Evolutionary conservation across 1,284 basidiomycete genomes (phyloP).

Genomic region (Ceratobasidium sp.): DNA sequence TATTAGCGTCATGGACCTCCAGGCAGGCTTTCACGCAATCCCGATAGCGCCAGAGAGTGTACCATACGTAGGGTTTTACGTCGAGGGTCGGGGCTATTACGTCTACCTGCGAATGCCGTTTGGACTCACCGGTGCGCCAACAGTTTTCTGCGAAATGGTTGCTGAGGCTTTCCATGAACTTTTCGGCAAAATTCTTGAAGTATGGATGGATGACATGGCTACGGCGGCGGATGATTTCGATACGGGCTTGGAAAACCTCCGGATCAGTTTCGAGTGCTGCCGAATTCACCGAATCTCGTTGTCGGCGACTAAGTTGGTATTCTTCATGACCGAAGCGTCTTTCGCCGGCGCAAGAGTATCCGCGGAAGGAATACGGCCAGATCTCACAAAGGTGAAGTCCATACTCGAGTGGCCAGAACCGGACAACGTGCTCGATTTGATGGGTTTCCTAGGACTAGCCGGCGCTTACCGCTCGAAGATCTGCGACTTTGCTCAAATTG

Average conservation of each 20-base stretch:
- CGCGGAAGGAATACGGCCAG: slow-evolving; percentile 39
- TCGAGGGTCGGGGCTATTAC: slow-evolving; percentile 48
- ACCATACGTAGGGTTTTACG: slow-evolving; percentile 46
- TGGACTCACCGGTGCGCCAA: slow-evolving; percentile 46
- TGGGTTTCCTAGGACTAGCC: slow-evolving; percentile 44
- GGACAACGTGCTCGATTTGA: slow-evolving; percentile 28
- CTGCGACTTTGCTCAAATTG: background rate
- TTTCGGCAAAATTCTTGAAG: slow-evolving; percentile 30
- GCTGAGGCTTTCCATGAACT: slow-evolving; percentile 38
- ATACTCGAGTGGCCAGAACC: slow-evolving; percentile 48
- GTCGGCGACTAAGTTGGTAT: slow-evolving; percentile 4
- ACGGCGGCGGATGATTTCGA: slow-evolving; percentile 36
- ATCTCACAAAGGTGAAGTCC: slow-evolving; percentile 41
- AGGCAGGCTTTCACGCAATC: slow-evolving; percentile 46
- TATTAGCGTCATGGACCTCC: slow-evolving; percentile 41
- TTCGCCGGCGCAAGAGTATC: slow-evolving; percentile 44
- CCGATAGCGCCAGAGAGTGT: slow-evolving; percentile 26
- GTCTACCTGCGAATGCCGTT: slow-evolving; percentile 45
- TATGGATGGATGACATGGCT: slow-evolving; percentile 49
- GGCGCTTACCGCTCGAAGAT: slow-evolving; percentile 13
- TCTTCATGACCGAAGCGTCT: slow-evolving; percentile 44
- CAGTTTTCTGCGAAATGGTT: slow-evolving; percentile 43
- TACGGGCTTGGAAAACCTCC: slow-evolving; percentile 11
- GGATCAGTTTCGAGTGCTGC: slow-evolving; percentile 18
- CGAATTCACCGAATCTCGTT: slow-evolving; percentile 17